These are phyloP conservation scores for Verticillium tricorpus DNA, from an alignment of 2,329 filamentous ascomycete genomes.

Conservation along the genomic window DNA sequence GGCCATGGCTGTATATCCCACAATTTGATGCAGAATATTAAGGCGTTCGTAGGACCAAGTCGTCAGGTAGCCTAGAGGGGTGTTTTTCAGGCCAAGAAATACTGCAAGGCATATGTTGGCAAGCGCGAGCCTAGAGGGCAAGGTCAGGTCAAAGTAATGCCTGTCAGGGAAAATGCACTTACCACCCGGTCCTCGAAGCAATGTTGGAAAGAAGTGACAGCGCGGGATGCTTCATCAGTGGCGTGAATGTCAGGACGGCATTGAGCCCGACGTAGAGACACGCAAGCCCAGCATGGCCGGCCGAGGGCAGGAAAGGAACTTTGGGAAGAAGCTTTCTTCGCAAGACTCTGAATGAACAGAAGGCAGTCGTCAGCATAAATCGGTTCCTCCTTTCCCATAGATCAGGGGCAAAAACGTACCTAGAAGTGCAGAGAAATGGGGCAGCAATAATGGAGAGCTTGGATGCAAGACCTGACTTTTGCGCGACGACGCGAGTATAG, in stretches of 20 bases:
- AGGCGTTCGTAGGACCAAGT: slow-evolving; percentile 55
- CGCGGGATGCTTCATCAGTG: slow-evolving; percentile 23
- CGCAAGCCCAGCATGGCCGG: slow-evolving; percentile 25
- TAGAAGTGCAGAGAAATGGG: slow-evolving; percentile 8
- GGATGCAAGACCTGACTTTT: slow-evolving; percentile 3
- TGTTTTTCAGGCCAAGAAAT: slow-evolving; percentile 52
- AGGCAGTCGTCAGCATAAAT: not conserved
- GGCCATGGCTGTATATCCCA: slow-evolving; percentile 44
- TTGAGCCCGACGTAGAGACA: slow-evolving; percentile 28
- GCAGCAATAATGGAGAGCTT: slow-evolving; percentile 1
- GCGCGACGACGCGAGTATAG: slow-evolving; percentile 8
- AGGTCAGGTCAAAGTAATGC: not conserved
- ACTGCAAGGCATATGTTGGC: slow-evolving; percentile 47
- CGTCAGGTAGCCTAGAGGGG: slow-evolving; percentile 48
- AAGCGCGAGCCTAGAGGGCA: slow-evolving; percentile 28
- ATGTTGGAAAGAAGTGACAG: slow-evolving; percentile 26
- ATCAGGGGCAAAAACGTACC: slow-evolving; percentile 4
- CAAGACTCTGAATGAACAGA: slow-evolving; percentile 3
- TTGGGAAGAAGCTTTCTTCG: slow-evolving; percentile 9
- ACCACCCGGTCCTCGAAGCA: slow-evolving; percentile 35
- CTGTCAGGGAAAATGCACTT: slow-evolving; percentile 9
- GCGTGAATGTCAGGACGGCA: slow-evolving; percentile 24
- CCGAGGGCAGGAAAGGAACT: slow-evolving; percentile 9
- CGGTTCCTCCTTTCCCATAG: not conserved
- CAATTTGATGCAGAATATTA: slow-evolving; percentile 51